Percentiles rank a stretch among this genome's conserved stretches.
Conservation (phyloP, 2,329 filamentous ascomycete genomes). For the Aschersonia sp. region DNA sequence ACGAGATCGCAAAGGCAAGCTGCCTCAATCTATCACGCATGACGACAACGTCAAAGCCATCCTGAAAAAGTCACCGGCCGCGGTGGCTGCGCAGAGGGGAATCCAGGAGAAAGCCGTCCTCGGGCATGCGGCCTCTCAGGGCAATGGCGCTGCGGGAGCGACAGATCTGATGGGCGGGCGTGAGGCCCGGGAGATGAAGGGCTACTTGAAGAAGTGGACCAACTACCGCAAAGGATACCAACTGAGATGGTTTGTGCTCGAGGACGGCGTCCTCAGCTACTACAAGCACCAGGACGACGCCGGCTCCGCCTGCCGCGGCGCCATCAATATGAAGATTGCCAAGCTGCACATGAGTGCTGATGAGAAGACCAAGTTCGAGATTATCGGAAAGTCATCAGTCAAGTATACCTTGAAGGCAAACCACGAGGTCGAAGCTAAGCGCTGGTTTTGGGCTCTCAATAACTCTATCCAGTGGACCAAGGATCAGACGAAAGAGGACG, state of each 20-base stretch:
- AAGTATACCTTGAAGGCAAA: conserved; percentile 98
- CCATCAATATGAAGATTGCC: conserved; percentile 97
- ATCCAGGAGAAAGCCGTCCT: conserved; percentile 97
- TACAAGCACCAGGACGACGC: conserved; percentile 97
- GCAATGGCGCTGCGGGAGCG: conserved; percentile 32
- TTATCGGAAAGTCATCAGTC: conserved; percentile 93
- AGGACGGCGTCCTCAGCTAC: conserved; percentile 94
- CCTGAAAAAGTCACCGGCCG: conserved; percentile 85
- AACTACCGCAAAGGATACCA: conserved; percentile 98
- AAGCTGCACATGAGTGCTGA: conserved; percentile 90
- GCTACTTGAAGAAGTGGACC: conserved; percentile 98
- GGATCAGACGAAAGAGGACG: conserved; percentile 87
- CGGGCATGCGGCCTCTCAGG: conserved; percentile 51
- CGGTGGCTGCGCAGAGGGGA: conserved; percentile 81
- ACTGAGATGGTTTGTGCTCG: conserved; percentile 90
- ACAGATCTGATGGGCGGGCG: conserved; percentile 56
- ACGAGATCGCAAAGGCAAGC: conserved; percentile 84
- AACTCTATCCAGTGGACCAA: conserved; percentile 98
- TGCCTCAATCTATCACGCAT: conserved; percentile 91
- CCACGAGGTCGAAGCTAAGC: conserved; percentile 92
- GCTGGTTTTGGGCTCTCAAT: conserved; percentile 98
- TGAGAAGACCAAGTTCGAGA: conserved; percentile 96
- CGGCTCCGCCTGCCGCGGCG: conserved; percentile 87
- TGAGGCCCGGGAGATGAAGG: conserved; percentile 93
- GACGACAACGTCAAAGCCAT: conserved; percentile 82